Conservation (phyloP, 345 rosid species). For the Rubroshorea leprosula region DNA sequence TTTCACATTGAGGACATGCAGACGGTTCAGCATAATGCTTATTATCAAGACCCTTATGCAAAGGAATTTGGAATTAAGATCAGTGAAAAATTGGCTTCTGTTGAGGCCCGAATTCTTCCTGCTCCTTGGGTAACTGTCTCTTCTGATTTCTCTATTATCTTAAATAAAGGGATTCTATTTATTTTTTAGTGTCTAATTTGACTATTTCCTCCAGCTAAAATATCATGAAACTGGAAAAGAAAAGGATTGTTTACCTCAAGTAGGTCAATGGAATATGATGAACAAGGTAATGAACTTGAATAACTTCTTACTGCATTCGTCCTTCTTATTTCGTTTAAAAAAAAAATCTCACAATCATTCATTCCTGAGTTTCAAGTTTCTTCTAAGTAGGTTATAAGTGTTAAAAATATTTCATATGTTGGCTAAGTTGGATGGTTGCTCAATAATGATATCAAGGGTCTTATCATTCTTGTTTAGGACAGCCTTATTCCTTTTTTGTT, state of each 20-base stretch:
- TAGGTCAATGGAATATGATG: conserved; percentile 99
- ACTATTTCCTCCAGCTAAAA: conserved; percentile 57
- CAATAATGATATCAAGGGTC: too few relatives aligned
- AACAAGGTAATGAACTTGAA: conserved; percentile 54
- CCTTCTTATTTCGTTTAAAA: too few relatives aligned
- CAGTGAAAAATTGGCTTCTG: conserved; percentile 86
- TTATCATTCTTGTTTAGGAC: too few relatives aligned
- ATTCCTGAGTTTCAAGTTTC: too few relatives aligned
- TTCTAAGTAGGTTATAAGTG: too few relatives aligned
- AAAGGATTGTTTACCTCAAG: conserved; percentile 95
- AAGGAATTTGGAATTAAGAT: conserved; percentile 93
- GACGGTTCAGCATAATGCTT: conserved; percentile 90
- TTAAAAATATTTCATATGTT: too few relatives aligned
- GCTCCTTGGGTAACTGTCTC: conserved; percentile 86
- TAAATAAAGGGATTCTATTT: neutral
- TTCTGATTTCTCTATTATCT: neutral
- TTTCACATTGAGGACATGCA: conserved; percentile 21
- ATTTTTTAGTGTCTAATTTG: conserved; percentile 10
- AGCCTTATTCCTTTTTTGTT: neutral
- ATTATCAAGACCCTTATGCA: conserved; percentile 91
- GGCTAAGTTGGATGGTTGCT: too few relatives aligned
- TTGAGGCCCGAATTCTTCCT: conserved; percentile 99
- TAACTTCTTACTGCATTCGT: neutral
- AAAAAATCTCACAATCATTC: too few relatives aligned
- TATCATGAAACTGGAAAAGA: conserved; percentile 98